These are phyloP conservation scores for Speleostelium caveatum DNA, from an alignment of 78 protist species.

Conservation along the genomic window DNA sequence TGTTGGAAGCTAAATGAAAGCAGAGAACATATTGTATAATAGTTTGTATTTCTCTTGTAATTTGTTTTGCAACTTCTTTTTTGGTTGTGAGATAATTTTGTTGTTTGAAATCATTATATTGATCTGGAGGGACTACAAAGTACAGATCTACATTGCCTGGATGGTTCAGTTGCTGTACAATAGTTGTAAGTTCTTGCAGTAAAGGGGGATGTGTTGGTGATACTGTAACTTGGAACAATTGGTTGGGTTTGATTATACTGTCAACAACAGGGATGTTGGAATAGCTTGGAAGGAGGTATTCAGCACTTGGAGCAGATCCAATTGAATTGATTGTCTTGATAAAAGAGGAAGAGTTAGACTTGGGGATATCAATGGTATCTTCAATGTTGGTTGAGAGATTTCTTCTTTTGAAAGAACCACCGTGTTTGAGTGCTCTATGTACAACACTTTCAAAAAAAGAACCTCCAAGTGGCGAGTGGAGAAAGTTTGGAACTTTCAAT, in stretches of 20 bases:
- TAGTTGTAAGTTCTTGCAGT: conserved; percentile 13
- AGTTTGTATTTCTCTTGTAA: background rate
- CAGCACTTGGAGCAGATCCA: background rate
- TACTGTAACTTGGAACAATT: conserved; percentile 28
- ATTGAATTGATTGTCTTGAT: conserved; percentile 7
- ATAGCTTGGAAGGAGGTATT: background rate
- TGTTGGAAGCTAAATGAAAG: background rate
- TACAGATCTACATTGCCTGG: conserved; percentile 14
- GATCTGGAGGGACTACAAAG: conserved; percentile 18
- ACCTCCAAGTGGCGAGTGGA: conserved; percentile 43
- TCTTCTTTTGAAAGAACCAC: conserved; percentile 18
- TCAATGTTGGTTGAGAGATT: background rate
- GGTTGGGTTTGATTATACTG: conserved; percentile 20
- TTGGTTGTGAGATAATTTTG: conserved; percentile 6
- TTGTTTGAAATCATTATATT: background rate
- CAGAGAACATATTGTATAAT: conserved; percentile 2
- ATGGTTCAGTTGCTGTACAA: conserved; percentile 17
- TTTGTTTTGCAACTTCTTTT: background rate
- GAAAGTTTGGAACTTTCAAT: background rate
- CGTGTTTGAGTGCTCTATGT: background rate
- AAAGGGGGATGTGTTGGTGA: conserved; percentile 10
- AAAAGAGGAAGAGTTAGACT: background rate
- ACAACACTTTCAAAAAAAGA: conserved; percentile 15
- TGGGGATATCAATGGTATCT: conserved; percentile 1
- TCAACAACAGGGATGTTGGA: conserved; percentile 17